phyloP scores from a whole-genome alignment of 1,284 basidiomycete genomes.

The Afroboletus lepidellus region DNA sequence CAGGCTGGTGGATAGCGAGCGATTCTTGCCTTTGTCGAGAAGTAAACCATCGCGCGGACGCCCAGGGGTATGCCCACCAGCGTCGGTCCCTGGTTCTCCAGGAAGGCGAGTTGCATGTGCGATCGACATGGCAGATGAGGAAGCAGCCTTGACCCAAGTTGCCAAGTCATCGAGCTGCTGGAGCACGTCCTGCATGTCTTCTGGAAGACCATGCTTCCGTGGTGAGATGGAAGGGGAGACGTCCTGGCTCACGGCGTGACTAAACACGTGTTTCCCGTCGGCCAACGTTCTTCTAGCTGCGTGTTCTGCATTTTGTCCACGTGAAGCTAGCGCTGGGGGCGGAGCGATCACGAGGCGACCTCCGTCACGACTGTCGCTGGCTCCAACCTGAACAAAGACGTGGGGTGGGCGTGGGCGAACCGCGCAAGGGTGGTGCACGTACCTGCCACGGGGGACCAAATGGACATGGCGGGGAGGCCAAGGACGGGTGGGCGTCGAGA shows the following conservation, averaged over 20 bases:
- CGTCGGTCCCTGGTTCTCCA: background rate
- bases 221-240: background rate
- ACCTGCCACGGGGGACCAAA: slow-evolving; percentile 7
- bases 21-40: slow-evolving; percentile 27
- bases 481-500: slow-evolving; percentile 11
- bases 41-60: background rate
- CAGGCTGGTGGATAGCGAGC: slow-evolving; percentile 7
- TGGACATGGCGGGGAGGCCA: slow-evolving; percentile 4
- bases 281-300: slow-evolving; percentile 18
- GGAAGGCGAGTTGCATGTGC: background rate
- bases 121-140: slow-evolving; percentile 14
- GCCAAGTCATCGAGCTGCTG: slow-evolving; percentile 31
- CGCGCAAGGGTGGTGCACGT: background rate
- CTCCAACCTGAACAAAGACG: background rate
- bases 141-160: slow-evolving; percentile 28
- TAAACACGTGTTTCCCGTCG: slow-evolving; percentile 13
- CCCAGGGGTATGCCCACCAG: background rate
- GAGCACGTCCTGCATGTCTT: slow-evolving; percentile 30
- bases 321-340: slow-evolving; percentile 11
- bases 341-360: slow-evolving; percentile 13
- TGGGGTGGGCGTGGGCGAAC: background rate
- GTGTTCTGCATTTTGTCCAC: slow-evolving; percentile 10
- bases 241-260: slow-evolving; percentile 11
- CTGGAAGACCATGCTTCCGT: slow-evolving; percentile 21
- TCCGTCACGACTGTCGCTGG: background rate